phyloP scores from a whole-genome alignment of 495 filamentous ascomycete species.

The Bryoglossum gracile region DNA sequence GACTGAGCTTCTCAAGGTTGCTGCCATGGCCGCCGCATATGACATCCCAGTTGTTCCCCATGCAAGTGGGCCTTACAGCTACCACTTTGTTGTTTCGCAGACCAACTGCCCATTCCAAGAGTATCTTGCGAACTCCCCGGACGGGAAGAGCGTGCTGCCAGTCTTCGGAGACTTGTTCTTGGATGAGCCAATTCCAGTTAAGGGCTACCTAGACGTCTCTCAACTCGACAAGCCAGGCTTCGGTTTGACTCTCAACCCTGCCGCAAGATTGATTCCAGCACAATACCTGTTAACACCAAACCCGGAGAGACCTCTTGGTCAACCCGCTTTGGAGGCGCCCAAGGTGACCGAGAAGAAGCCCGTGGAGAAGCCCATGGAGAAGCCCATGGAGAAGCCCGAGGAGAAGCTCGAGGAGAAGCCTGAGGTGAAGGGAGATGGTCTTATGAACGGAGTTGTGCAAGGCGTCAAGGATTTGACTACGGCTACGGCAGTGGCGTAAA shows the following conservation, averaged over 20 bases:
- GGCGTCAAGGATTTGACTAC: conserved; percentile 24
- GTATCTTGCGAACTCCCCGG: conserved; percentile 85
- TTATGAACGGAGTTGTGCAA: conserved; percentile 14
- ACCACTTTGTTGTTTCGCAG: conserved; percentile 89
- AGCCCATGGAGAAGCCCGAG: conserved; percentile 19
- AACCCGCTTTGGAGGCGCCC: conserved; percentile 13
- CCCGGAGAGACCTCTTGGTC: conserved; percentile 50
- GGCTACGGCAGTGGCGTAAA: too few species aligned
- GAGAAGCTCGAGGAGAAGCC: conserved; percentile 17
- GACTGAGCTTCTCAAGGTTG: conserved; percentile 84
- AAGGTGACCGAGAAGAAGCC: conserved; percentile 5
- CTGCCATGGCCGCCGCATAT: conserved; percentile 83
- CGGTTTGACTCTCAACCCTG: conserved; percentile 76
- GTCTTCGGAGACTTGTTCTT: conserved; percentile 88
- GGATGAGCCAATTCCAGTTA: conserved; percentile 80
- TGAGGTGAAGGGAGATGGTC: neutral
- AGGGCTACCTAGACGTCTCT: conserved; percentile 70
- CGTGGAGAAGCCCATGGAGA: conserved; percentile 12
- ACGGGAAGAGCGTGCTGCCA: conserved; percentile 78
- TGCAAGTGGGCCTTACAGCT: conserved; percentile 85
- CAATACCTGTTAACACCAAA: conserved; percentile 62
- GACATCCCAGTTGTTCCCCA: conserved; percentile 93
- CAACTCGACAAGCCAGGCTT: conserved; percentile 87
- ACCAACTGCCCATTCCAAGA: conserved; percentile 90
- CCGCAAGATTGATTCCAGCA: conserved; percentile 69